Evolutionary conservation across 2,329 filamentous ascomycete genomes (phyloP).

Genomic region (Penicillium glabrum): DNA sequence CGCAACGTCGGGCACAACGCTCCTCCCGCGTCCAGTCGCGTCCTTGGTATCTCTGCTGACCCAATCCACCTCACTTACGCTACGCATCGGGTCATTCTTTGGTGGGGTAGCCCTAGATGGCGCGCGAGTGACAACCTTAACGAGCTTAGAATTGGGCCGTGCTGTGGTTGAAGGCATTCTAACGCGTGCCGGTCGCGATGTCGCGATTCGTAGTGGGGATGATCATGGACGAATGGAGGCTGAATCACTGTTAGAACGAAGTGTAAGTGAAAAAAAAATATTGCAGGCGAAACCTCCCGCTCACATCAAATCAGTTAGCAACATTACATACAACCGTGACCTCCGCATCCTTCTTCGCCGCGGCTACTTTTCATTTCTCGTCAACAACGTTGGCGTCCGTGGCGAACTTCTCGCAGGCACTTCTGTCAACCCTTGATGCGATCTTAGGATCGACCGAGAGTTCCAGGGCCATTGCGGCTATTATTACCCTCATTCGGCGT

Average conservation of each 20-base stretch:
- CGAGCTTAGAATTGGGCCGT: slow-evolving; percentile 45
- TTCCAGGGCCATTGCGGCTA: slow-evolving; percentile 49
- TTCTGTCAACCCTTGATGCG: slow-evolving; percentile 47
- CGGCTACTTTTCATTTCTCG: slow-evolving; percentile 47
- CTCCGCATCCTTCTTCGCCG: slow-evolving; percentile 48
- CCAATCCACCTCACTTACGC: slow-evolving; percentile 46
- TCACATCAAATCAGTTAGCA: slow-evolving; percentile 36
- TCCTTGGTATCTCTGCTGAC: slow-evolving; percentile 46
- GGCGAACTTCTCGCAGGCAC: slow-evolving; percentile 44
- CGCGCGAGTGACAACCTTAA: slow-evolving; percentile 45
- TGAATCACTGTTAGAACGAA: slow-evolving; percentile 46
- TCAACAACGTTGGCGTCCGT: slow-evolving; percentile 45
- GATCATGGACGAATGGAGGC: slow-evolving; percentile 42
- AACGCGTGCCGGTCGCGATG: slow-evolving; percentile 45
- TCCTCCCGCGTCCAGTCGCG: slow-evolving; percentile 45
- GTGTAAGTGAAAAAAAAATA: slow-evolving; percentile 29
- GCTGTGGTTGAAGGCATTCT: slow-evolving; percentile 47
- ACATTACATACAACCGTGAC: slow-evolving; percentile 46
- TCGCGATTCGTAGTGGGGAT: slow-evolving; percentile 49
- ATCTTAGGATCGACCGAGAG: slow-evolving; percentile 51
- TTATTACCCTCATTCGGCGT: slow-evolving; percentile 47
- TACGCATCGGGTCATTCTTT: slow-evolving; percentile 45
- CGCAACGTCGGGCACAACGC: slow-evolving; percentile 33
- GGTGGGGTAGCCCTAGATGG: slow-evolving; percentile 46
- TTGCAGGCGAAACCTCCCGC: neutral